A percentile compares a stretch with the other conserved stretches of the same genome.
Conservation (phyloP, 495 filamentous ascomycete genomes). For the Astrothelium subdiscretum region DNA sequence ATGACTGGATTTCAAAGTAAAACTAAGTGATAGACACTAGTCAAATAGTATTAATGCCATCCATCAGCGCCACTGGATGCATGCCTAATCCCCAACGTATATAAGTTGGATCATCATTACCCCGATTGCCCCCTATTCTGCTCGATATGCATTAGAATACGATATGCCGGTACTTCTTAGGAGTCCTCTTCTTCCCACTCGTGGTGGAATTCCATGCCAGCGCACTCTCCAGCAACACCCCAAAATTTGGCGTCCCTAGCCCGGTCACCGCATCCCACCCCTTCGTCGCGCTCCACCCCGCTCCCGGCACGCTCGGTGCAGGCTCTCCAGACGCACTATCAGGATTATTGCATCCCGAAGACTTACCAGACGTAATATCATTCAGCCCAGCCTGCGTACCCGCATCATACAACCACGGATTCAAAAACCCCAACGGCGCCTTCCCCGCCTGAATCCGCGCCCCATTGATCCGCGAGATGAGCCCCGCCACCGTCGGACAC, state of each 20-base stretch:
- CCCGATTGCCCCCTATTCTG: no score
- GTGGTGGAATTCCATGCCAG: neutral
- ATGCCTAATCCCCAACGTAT: neutral
- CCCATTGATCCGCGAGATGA: slow-evolving; percentile 58
- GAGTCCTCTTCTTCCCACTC: neutral
- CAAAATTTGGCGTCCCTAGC: slow-evolving; percentile 41
- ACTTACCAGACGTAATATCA: slow-evolving; percentile 48
- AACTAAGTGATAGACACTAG: neutral
- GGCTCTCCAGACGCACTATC: slow-evolving; percentile 33
- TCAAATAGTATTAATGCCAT: no score
- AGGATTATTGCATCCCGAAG: slow-evolving; percentile 48
- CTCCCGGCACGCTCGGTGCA: slow-evolving; percentile 23
- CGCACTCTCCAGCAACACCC: slow-evolving; percentile 18
- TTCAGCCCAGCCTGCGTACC: slow-evolving; percentile 41
- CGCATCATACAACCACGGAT: slow-evolving; percentile 58
- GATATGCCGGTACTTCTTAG: neutral
- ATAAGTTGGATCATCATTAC: neutral
- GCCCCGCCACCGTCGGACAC: slow-evolving; percentile 48
- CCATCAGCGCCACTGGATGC: neutral
- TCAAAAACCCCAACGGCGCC: slow-evolving; percentile 57
- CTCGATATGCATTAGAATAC: neutral
- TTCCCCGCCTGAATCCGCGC: slow-evolving; percentile 44
- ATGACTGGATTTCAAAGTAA: neutral
- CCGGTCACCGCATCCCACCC: slow-evolving; percentile 56
- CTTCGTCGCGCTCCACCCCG: slow-evolving; percentile 33